Evolutionary conservation across 371 early-diverging fungal genomes (phyloP).

Genomic region (Mucor saturninus): DNA sequence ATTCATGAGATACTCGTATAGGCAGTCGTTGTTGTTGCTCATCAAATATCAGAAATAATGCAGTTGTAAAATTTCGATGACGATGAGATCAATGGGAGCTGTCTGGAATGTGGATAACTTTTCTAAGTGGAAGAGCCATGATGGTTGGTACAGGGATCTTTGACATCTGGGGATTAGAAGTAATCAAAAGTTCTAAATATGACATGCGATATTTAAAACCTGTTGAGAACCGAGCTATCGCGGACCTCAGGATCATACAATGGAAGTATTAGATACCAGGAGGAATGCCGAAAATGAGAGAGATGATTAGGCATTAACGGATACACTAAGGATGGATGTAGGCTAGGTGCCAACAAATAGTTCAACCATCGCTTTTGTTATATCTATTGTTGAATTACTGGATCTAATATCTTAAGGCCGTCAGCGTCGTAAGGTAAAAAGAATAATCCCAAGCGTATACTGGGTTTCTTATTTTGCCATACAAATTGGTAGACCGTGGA

Average conservation of each 20-base stretch:
- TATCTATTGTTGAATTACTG: neutral
- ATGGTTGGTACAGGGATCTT: neutral
- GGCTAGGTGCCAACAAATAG: neutral
- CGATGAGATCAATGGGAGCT: neutral
- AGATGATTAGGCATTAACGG: neutral
- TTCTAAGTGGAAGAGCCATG: neutral
- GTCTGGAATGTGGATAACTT: neutral
- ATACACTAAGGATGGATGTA: neutral
- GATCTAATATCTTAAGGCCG: neutral
- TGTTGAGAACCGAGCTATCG: neutral
- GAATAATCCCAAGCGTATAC: neutral
- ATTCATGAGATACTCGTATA: neutral
- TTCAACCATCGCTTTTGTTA: constrained; percentile 4
- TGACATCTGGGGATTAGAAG: neutral
- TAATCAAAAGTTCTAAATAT: neutral
- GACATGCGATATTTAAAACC: neutral
- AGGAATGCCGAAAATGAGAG: neutral
- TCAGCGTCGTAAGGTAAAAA: neutral
- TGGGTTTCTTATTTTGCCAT: constrained; percentile 4
- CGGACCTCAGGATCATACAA: neutral
- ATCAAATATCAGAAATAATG: neutral
- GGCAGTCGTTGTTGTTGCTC: neutral
- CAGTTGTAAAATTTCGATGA: neutral
- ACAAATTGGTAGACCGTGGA: neutral
- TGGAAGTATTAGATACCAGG: neutral